Evolutionary conservation across 2,329 filamentous ascomycete genomes (phyloP).

Genomic region (Arthrobotrys conoides): DNA sequence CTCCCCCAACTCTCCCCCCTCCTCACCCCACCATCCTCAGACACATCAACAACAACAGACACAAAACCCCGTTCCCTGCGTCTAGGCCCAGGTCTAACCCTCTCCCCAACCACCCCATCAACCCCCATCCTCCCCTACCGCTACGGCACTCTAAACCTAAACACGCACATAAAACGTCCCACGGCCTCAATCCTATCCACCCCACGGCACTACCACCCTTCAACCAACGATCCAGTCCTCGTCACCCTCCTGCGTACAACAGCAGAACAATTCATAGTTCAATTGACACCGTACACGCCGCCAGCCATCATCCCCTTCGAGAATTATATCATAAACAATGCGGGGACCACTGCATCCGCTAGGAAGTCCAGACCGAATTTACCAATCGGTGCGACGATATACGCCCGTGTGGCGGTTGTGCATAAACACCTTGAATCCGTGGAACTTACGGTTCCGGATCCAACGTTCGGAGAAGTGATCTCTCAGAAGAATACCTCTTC

Average conservation of each 20-base stretch:
- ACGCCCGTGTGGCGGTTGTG: constrained; percentile 46
- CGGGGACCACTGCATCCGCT: constrained; percentile 47
- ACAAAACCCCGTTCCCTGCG: constrained; percentile 51
- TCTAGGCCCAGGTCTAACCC: constrained; percentile 46
- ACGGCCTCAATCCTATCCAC: constrained; percentile 52
- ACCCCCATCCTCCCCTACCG: constrained; percentile 57
- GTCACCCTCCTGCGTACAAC: constrained; percentile 58
- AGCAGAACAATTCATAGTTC: constrained; percentile 54
- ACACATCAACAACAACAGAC: background rate
- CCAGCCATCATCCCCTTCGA: constrained; percentile 53
- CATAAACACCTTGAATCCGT: constrained; percentile 57
- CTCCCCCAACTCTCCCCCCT: constrained; percentile 52
- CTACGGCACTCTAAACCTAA: constrained; percentile 43
- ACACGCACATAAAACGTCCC: constrained; percentile 28
- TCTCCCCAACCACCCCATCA: constrained; percentile 47
- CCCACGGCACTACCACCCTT: constrained; percentile 51
- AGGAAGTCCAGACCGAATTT: constrained; percentile 55
- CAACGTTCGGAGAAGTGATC: constrained; percentile 52
- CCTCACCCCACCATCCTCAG: constrained; percentile 6
- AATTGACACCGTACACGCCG: constrained; percentile 50
- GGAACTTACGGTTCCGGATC: constrained; percentile 48
- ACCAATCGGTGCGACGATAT: constrained; percentile 46
- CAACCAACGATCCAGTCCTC: constrained; percentile 52
- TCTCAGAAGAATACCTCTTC: constrained; percentile 49
- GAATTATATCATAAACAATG: constrained; percentile 57